phyloP scores from a whole-genome alignment of 306 rosid species.

The Hippophae rhamnoides region DNA sequence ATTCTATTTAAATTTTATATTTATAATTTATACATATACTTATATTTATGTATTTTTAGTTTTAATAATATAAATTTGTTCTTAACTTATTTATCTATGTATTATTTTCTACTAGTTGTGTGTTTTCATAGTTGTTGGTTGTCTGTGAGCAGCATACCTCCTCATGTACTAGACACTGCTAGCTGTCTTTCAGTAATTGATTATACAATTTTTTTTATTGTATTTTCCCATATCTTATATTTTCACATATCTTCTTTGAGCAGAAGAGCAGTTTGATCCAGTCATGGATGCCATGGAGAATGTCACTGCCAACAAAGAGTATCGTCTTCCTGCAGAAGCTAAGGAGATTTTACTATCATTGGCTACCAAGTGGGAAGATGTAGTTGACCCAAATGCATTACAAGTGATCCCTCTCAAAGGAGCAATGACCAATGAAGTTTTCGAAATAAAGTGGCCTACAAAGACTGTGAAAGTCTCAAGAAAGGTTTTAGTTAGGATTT shows the following conservation, averaged over 20 bases:
- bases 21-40: no score
- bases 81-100: no score
- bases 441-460: conserved; percentile 76
- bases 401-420: conserved; percentile 75
- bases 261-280: conserved; percentile 7
- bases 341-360: conserved; percentile 47
- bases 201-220: neutral
- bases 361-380: conserved; percentile 69
- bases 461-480: conserved; percentile 37
- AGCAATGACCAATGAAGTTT: conserved; percentile 85
- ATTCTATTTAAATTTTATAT: no score
- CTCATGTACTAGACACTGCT: no score
- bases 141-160: no score
- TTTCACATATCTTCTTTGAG: neutral
- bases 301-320: conserved; percentile 23
- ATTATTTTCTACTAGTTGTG: no score
- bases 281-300: conserved; percentile 34
- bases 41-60: no score
- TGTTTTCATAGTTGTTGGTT: no score
- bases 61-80: no score
- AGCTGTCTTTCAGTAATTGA: neutral
- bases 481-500: conserved; percentile 70
- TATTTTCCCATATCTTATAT: neutral
- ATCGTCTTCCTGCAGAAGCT: conserved; percentile 63
- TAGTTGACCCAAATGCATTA: conserved; percentile 43